These are phyloP conservation scores for Trichophyton simii DNA, from an alignment of 2,329 filamentous ascomycete species.

Conservation along the genomic window DNA sequence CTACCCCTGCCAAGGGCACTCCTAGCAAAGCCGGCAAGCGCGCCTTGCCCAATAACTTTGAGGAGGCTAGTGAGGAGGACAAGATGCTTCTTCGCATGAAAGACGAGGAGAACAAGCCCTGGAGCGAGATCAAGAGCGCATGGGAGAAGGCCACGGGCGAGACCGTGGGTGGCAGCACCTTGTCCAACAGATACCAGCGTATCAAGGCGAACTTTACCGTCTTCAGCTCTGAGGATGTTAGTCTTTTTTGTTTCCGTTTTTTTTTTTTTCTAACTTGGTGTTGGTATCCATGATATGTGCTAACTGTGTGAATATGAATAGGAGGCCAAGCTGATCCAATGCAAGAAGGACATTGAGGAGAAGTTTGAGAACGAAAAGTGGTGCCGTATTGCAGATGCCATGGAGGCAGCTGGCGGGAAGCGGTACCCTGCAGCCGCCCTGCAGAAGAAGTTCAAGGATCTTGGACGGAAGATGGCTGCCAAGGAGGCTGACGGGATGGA, in stretches of 20 bases:
- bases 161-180: constrained; percentile 22
- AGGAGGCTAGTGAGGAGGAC: constrained; percentile 16
- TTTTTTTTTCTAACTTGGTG: background rate
- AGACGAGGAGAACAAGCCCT: constrained; percentile 17
- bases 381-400: constrained; percentile 23
- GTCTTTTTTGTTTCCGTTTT: constrained; percentile 6
- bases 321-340: constrained; percentile 22
- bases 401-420: constrained; percentile 21
- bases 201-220: constrained; percentile 30
- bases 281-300: background rate
- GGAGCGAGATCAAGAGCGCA: constrained; percentile 18
- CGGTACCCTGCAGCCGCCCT: constrained; percentile 24
- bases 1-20: background rate
- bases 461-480: constrained; percentile 18
- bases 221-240: constrained; percentile 26
- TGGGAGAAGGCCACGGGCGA: constrained; percentile 22
- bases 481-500: background rate
- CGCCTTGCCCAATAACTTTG: constrained; percentile 17
- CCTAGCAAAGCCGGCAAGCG: constrained; percentile 12
- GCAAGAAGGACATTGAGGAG: constrained; percentile 30
- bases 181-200: constrained; percentile 28
- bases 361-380: constrained; percentile 31
- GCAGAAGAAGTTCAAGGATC: constrained; percentile 31
- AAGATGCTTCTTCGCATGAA: constrained; percentile 20
- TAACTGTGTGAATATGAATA: constrained; percentile 6